Evolutionary conservation across 2,329 filamentous ascomycete species (phyloP), one percentile per base, ranked within the genome.

Genomic region (Macroventuria anomochaeta): DNA sequence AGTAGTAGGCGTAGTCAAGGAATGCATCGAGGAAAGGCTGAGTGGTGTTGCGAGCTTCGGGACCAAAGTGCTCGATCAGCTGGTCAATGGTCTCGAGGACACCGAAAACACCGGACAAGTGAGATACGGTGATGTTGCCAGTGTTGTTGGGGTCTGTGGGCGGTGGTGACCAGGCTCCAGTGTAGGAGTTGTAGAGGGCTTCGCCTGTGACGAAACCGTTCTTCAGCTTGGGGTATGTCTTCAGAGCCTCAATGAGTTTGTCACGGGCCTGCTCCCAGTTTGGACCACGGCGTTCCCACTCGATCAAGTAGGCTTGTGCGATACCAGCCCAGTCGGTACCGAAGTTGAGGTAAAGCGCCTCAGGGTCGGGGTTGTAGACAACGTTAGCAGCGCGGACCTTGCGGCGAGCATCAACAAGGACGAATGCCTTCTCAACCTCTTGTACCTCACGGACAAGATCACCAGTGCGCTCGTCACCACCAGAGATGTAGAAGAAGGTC

Each of bases 1-100:
- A 87, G 69, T 84, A 85, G 64, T 80, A 81, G 63, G 82, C 84
- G 69, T 87, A 87, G 42, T 86, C 84, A 1, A 85, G 70, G 79
- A 83, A 87, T 0, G 79, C 82, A 6, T 80, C 67, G 41, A 81
- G 75, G 64, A 87, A 85, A 0, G 77, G 78, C 7, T 74, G 61
- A 0, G 83, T 81, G 2, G 80, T 76, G 1, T 76, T 72, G 2
- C 75, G 78, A 12, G 76, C 46, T 10, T 55, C 44, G 1, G 46
- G 3, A 5, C 64, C 64, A n/a, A 66, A 78, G 62, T 82, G 79
- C 38, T 83, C 77, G 2, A 83, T 72, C 1, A 85, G 61, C 57
- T 87, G 83, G 0, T 83, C 80, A 7, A 84, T 74, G 1, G 85
- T 81, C 65, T 87, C 85, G 0, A 81, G 76, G 0, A 86, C 73